phyloP scores from a whole-genome alignment of 1,284 basidiomycete species.

The Cryptococcus jaspeensis region DNA sequence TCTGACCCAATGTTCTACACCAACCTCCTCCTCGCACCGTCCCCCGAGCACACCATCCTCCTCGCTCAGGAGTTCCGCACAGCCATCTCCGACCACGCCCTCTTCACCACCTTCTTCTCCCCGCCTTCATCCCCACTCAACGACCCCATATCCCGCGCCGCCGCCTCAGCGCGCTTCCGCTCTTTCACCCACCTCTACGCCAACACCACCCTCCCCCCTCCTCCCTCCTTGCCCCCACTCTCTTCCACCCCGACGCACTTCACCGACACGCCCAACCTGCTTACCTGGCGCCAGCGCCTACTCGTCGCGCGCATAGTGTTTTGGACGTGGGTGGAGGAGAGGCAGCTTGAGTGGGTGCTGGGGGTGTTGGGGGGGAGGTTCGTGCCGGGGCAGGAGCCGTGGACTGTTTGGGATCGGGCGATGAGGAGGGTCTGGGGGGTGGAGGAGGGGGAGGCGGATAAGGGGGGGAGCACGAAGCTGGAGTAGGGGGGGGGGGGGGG shows the following conservation, averaged over 20 bases:
- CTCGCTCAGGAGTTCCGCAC: conserved; percentile 46
- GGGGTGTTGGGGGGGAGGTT: conserved; percentile 50
- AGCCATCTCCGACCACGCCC: conserved; percentile 37
- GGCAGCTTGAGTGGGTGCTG: conserved; percentile 53
- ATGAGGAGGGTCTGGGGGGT: conserved; percentile 14
- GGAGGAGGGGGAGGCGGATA: not conserved
- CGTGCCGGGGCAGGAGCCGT: conserved; percentile 57
- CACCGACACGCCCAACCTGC: not conserved
- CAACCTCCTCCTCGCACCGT: conserved; percentile 56
- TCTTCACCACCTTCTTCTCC: conserved; percentile 54
- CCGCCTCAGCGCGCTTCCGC: conserved; percentile 20
- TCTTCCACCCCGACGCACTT: conserved; percentile 14
- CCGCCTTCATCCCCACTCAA: conserved; percentile 1
- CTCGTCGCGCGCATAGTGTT: conserved; percentile 29
- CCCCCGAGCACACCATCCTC: conserved; percentile 53
- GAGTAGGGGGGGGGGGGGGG: not conserved
- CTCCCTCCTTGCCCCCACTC: conserved; percentile 14
- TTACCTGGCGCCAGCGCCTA: not conserved
- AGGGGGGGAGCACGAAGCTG: not conserved
- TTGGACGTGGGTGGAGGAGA: conserved; percentile 44
- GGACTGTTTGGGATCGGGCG: conserved; percentile 54
- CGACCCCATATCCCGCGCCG: not conserved
- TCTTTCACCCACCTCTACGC: conserved; percentile 23
- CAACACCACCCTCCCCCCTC: conserved; percentile 16
- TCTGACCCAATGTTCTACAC: conserved; percentile 60